Evolutionary conservation across 2,329 filamentous ascomycete genomes (phyloP).

Genomic region (Chrysosporium keratinophilum): DNA sequence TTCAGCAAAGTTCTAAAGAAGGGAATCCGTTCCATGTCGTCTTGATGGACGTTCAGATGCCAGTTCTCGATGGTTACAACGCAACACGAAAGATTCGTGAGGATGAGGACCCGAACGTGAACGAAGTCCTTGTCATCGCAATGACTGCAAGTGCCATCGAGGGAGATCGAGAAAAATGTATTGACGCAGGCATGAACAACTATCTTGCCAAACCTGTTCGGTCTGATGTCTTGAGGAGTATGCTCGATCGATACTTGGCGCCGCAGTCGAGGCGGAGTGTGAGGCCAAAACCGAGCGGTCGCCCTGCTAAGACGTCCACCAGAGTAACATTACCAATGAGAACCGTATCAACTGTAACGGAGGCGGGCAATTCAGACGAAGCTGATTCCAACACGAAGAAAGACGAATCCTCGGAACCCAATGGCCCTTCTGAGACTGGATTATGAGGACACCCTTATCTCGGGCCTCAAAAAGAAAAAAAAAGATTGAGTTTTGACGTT

Average conservation of each 20-base stretch:
- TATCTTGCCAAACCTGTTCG: constrained; percentile 94
- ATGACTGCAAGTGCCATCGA: constrained; percentile 96
- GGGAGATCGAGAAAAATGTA: constrained; percentile 85
- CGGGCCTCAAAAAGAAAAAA: neutral
- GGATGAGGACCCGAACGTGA: constrained; percentile 64
- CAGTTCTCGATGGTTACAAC: constrained; percentile 82
- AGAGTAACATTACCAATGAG: constrained; percentile 1
- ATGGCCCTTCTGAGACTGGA: neutral
- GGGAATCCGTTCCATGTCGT: constrained; percentile 77
- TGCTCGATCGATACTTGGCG: constrained; percentile 59
- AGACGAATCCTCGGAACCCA: neutral
- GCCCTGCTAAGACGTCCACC: neutral
- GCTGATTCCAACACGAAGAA: neutral
- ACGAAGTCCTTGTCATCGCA: constrained; percentile 81
- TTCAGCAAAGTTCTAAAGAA: constrained; percentile 61
- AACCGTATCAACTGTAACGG: neutral
- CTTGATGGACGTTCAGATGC: constrained; percentile 96
- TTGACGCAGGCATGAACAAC: constrained; percentile 96
- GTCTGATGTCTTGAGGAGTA: constrained; percentile 72
- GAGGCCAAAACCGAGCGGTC: constrained; percentile 13
- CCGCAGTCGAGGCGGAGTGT: constrained; percentile 30
- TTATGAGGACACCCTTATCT: neutral
- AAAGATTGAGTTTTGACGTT: neutral
- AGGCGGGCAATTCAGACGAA: neutral
- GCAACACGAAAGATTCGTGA: constrained; percentile 73